Base-by-base conservation (phyloP, 2,329 filamentous ascomycete species). In the Bisporella sp. region DNA sequence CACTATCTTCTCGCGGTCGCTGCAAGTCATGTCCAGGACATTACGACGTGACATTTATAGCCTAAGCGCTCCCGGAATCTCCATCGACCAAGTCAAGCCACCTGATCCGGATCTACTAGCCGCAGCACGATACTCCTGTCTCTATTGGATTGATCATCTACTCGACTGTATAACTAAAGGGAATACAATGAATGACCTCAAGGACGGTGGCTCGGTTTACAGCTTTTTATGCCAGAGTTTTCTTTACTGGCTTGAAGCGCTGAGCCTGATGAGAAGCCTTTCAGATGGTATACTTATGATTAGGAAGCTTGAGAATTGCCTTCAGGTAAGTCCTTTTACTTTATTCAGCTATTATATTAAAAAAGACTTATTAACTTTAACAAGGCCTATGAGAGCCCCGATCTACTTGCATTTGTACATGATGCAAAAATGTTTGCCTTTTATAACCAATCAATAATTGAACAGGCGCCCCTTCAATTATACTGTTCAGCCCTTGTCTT, bases 401-500 rank as follows among this genome's bases (percentile, higher is more conserved):
- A 39, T 39, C n/a, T 39, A n/a, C 35, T 9, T 39, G 35, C 35
- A 39, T 39, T 39, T 39, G n/a, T 39, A 39, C 35, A 39, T 39
- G 35, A 39, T 39, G 35, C 35, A 39, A 39, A 39, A n/a, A 13
- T 13, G 5, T 44, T 44, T 30, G 13, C 13, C 9, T 6, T 44
- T 4, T 44, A 31, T 21, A 37, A 8, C 29, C 28, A n/a, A 41
- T 50, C 37, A 43, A 46, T 59, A 21, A 21, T 21, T 21, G 21
- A 21, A 21, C 21, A 21, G 21, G 3, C 21, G 21, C 21, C 21
- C 21, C 21, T 21, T 21, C 21, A 21, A 21, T 21, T 21, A 21
- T 21, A 37, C 21, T 21, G 21, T 21, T 21, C 21, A 61, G 66
- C 43, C 13, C 62, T 56, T 32, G 53, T 53, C 35, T 68, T 69